Evolutionary conservation across 306 rosid species (phyloP), one percentile per base, ranked within the genome.

Genomic region (Parietaria judaica): DNA sequence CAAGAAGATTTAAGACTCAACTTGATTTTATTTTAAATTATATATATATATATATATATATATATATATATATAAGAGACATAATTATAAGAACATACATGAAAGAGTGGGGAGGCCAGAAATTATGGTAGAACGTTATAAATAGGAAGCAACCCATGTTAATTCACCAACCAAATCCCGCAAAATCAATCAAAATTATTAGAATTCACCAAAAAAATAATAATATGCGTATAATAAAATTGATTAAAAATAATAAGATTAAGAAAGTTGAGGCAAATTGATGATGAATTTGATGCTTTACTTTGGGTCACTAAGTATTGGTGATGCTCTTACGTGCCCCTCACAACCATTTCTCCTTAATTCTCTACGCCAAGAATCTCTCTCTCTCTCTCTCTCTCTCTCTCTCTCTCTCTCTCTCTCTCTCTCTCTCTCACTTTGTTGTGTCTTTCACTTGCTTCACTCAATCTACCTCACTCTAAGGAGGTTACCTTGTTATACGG

Each of bases 321-420:
- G n/a, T 74, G 77, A 79, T 73, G 82, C 70, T 79, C 55, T 84
- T 80, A 70, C 81, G 82, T 80, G 85, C 84, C 85, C 81, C 68
- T 75, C 65, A 62, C 94, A 80, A 64, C 78, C 75, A 76, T 60
- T 58, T 51, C 55, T 59, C 57, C 5, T 36, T 17, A 74, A 69
- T 63, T 76, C 80, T 79, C 64, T 63, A 85, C 86, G 81, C 90
- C 69, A 83, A 81, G 90, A 84, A 82, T 88, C 82, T 81, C 48
- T 55, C 38, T 48, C 66, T 48, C 36, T 14, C 54, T 43, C 38
- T 36, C 15, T 15, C 17, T 10, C 71, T 45, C 5, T 16, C 4
- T 17, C 72, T 57, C 70, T 53, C 64, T 73, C 63, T 39, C 44
- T 39, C 44, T 39, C 44, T 39, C 44, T 39, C 44, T 39, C 44